Percentiles rank a stretch among this genome's conserved stretches.
Evolutionary conservation across 31 red algal species (phyloP).

Genomic region (Asparagopsis taxiformis): DNA sequence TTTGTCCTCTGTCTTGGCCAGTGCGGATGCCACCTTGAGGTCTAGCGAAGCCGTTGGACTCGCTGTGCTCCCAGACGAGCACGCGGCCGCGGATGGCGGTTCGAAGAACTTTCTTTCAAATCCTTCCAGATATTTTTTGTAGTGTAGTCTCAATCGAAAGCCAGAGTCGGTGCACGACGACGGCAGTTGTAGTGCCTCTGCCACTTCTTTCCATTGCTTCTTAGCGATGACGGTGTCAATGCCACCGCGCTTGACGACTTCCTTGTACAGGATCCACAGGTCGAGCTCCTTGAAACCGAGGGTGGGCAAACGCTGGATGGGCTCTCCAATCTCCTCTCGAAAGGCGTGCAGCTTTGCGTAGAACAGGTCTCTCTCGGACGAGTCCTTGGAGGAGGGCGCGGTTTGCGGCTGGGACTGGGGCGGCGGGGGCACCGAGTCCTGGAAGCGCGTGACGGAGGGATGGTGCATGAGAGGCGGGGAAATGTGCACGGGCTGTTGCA

Average conservation of each 20-base stretch:
- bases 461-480: too few relatives aligned
- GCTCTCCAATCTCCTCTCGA: slow-evolving; percentile 51
- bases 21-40: not conserved
- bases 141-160: slow-evolving; percentile 86
- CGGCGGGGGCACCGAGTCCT: too few relatives aligned
- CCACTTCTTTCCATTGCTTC: slow-evolving; percentile 96
- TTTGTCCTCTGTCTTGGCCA: too few relatives aligned
- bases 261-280: slow-evolving; percentile 70
- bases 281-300: slow-evolving; percentile 93
- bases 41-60: not conserved
- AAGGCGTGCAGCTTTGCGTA: slow-evolving; percentile 73
- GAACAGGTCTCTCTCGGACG: slow-evolving; percentile 49
- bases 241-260: slow-evolving; percentile 77
- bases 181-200: slow-evolving; percentile 83
- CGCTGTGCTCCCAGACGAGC: not conserved
- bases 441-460: too few relatives aligned
- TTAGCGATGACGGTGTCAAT: slow-evolving; percentile 87
- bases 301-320: slow-evolving; percentile 82
- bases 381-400: too few relatives aligned
- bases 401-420: too few relatives aligned
- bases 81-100: not conserved
- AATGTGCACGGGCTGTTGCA: too few relatives aligned
- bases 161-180: slow-evolving; percentile 87
- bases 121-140: slow-evolving; percentile 76
- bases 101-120: slow-evolving; percentile 75